These are phyloP conservation scores for Rubroboletus pulcherrimus DNA, from an alignment of 768 basidiomycete genomes.

Conservation along the genomic window DNA sequence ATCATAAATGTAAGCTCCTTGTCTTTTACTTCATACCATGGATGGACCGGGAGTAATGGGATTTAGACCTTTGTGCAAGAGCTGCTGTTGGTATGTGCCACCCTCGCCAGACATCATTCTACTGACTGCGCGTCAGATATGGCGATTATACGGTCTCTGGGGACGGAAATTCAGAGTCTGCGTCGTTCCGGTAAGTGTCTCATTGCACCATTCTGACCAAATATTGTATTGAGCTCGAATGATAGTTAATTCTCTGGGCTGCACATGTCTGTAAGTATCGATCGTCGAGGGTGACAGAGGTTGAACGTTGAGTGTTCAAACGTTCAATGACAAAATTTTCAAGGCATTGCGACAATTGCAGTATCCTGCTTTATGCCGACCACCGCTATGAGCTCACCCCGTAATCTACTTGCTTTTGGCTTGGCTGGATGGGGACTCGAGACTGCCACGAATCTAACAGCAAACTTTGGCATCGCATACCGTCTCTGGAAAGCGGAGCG, in stretches of 20 bases:
- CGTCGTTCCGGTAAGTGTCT: slow-evolving; percentile 12
- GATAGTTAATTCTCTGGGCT: slow-evolving; percentile 14
- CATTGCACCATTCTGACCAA: not conserved
- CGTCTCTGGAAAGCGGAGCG: slow-evolving; percentile 11
- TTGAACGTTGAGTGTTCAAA: not conserved
- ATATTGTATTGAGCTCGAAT: not conserved
- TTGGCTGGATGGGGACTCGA: slow-evolving; percentile 21
- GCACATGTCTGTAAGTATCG: slow-evolving; percentile 16
- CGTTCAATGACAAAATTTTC: not conserved
- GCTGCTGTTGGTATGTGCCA: slow-evolving; percentile 10
- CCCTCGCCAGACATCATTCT: not conserved
- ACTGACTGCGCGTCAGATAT: slow-evolving; percentile 14
- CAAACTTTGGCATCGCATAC: slow-evolving; percentile 19
- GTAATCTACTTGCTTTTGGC: slow-evolving; percentile 3
- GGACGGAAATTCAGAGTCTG: slow-evolving; percentile 6
- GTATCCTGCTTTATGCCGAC: slow-evolving; percentile 16
- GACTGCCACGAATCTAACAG: slow-evolving; percentile 11
- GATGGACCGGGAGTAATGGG: not conserved
- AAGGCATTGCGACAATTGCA: slow-evolving; percentile 16
- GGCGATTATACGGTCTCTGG: slow-evolving; percentile 22
- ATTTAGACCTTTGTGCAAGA: slow-evolving; percentile 18
- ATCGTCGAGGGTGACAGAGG: not conserved
- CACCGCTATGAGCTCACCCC: not conserved
- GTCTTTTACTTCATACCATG: not conserved
- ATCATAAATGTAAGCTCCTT: slow-evolving; percentile 15